These are phyloP conservation scores for Mariannaea sp. DNA, from an alignment of 2,329 filamentous ascomycete genomes.

Conservation along the genomic window DNA sequence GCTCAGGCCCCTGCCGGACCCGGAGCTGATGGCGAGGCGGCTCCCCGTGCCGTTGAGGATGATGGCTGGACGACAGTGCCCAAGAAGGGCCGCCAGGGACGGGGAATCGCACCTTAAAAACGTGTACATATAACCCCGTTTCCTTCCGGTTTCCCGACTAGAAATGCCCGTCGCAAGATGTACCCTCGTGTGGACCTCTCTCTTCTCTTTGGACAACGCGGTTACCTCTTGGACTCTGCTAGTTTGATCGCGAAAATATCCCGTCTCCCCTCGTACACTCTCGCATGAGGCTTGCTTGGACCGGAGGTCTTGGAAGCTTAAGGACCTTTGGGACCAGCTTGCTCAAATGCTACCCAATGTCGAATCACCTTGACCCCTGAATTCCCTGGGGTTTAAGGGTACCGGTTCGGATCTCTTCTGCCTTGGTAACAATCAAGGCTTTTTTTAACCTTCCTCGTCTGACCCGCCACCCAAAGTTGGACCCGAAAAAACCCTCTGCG, in stretches of 20 bases:
- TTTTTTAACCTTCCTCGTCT: constrained; percentile 34
- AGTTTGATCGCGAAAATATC: constrained; percentile 28
- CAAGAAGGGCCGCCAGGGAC: constrained; percentile 46
- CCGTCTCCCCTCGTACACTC: constrained; percentile 23
- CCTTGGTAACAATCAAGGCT: constrained; percentile 25
- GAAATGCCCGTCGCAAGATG: constrained; percentile 42
- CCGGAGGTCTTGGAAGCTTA: neutral
- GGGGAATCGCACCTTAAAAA: constrained; percentile 37
- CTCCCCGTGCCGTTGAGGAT: constrained; percentile 55
- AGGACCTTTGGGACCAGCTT: constrained; percentile 3
- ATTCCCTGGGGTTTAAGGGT: constrained; percentile 8
- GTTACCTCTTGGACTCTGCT: constrained; percentile 27
- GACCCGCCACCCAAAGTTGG: constrained; percentile 31
- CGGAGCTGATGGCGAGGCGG: constrained; percentile 38
- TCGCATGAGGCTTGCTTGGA: constrained; percentile 13
- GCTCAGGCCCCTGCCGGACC: constrained; percentile 43
- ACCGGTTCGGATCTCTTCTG: constrained; percentile 23
- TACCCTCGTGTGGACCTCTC: constrained; percentile 27
- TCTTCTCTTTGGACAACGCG: constrained; percentile 22
- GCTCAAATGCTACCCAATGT: constrained; percentile 20
- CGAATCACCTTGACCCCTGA: constrained; percentile 16
- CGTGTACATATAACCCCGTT: constrained; percentile 45
- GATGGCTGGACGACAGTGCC: constrained; percentile 64
- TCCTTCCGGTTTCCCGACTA: constrained; percentile 44
- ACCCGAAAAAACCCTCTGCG: constrained; percentile 33